Evolutionary conservation across 345 rosid genomes (phyloP).

Genomic region (Ceriops zippeliana): DNA sequence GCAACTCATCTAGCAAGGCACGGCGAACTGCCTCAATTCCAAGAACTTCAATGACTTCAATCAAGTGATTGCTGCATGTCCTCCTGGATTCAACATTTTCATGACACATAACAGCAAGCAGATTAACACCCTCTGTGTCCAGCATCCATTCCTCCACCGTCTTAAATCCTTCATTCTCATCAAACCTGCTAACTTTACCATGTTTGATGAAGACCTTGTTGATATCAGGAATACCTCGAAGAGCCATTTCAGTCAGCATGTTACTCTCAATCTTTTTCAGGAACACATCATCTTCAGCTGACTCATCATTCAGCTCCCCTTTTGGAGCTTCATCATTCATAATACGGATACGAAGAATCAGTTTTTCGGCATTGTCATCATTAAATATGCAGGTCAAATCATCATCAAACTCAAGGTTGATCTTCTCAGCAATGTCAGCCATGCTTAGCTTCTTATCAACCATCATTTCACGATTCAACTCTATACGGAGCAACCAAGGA

Average conservation of each 20-base stretch:
- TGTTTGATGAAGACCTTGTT: constrained; percentile 91
- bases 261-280: constrained; percentile 92
- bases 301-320: constrained; percentile 77
- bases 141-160: constrained; percentile 93
- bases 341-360: constrained; percentile 87
- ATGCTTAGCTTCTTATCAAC: constrained; percentile 92
- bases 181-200: constrained; percentile 71
- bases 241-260: constrained; percentile 98
- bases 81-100: constrained; percentile 89
- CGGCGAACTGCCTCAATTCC: constrained; percentile 99
- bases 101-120: constrained; percentile 91
- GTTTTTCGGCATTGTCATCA: constrained; percentile 90
- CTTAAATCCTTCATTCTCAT: constrained; percentile 77
- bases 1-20: constrained; percentile 81
- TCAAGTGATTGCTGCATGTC: constrained; percentile 94
- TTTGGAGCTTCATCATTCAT: constrained; percentile 96
- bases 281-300: constrained; percentile 98
- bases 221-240: constrained; percentile 92
- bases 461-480: constrained; percentile 99
- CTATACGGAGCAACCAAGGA: constrained; percentile 96
- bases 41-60: constrained; percentile 92
- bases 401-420: constrained; percentile 85
- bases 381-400: constrained; percentile 91
- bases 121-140: constrained; percentile 98
- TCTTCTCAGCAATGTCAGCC: constrained; percentile 97